Evolutionary conservation across 495 filamentous ascomycete genomes (phyloP), one percentile per base, ranked within the genome.

Genomic region (Aspergillus leporis): DNA sequence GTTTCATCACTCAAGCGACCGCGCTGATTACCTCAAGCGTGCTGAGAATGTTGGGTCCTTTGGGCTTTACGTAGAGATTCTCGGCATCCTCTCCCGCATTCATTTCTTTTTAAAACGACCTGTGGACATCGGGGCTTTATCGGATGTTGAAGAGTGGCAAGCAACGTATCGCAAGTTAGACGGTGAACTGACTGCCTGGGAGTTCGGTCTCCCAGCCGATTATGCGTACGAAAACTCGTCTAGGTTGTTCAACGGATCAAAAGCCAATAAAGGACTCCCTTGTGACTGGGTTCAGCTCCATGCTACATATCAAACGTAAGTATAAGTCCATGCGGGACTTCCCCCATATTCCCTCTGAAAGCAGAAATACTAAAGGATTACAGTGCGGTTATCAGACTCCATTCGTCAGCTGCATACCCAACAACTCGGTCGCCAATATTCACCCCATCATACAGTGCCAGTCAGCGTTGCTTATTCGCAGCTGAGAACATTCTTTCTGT

Each of bases 231-330:
- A 76, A 45, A 92, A 93, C 64, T 87, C 90, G 66, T 83, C 87
- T 28, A 85, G 90, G 43, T 71, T 92, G 1, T 89, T 90, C 70
- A 83, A 83, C 51, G 82, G 81, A 0, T 74, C 79, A 2, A 83
- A 83, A n/a, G 80, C 75, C 32, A 80, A 74, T 60, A 90, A 89
- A 62, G 77, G 81, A 12, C 72, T 90, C 34, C 92, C 90, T 65
- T 89, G 87, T 65, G 87, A 89, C 48, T 93, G 90, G 90, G 87
- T 95, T 40, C 92, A 95, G 83, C 80, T 95, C n/a, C 92, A 95
- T 66, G 86, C 88, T 14, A 88, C 88, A n/a, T 85, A 85, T 68
- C 83, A 86, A 68, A 85, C 82, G 82, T 85, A 71, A 79, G 85
- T 78, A 5, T 16, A 2, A 22, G 0, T 13, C n/a, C 34, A 2